Evolutionary conservation across 2,329 filamentous ascomycete species (phyloP).

Genomic region (Pseudocercospora vitis): DNA sequence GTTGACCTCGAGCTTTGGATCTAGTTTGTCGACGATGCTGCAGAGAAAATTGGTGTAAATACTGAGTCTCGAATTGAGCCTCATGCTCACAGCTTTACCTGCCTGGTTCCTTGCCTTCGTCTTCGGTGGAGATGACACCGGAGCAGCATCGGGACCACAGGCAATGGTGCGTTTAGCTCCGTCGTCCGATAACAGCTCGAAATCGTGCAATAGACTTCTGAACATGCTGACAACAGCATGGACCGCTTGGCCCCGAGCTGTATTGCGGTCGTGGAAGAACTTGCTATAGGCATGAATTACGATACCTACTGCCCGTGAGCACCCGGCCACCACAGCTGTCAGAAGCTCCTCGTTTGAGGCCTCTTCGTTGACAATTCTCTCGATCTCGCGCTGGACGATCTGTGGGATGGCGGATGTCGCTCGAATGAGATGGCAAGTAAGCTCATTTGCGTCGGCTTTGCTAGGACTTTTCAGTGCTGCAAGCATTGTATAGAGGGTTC

Average conservation of each 20-base stretch:
- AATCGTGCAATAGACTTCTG: conserved; percentile 35
- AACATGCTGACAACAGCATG: conserved; percentile 42
- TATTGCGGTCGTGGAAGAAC: conserved; percentile 16
- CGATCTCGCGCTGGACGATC: conserved; percentile 26
- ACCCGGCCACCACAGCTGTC: conserved; percentile 25
- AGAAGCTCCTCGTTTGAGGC: conserved; percentile 16
- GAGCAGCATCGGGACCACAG: neutral
- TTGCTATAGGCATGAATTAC: conserved; percentile 30
- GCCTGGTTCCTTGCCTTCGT: conserved; percentile 26
- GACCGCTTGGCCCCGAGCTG: conserved; percentile 27
- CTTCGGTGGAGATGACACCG: conserved; percentile 20
- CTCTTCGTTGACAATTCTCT: conserved; percentile 6
- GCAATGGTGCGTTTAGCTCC: conserved; percentile 30
- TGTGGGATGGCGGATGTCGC: conserved; percentile 27
- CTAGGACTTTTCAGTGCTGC: conserved; percentile 25
- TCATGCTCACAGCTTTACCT: conserved; percentile 21
- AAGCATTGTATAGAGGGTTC: conserved; percentile 33
- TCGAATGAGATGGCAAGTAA: conserved; percentile 33
- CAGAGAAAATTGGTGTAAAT: conserved; percentile 39
- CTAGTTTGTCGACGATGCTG: conserved; percentile 40
- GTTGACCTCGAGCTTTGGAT: conserved; percentile 39
- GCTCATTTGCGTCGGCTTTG: conserved; percentile 19
- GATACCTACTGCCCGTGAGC: conserved; percentile 25
- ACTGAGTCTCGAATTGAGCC: conserved; percentile 26
- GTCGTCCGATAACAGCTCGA: conserved; percentile 24